Conservation (phyloP, 208 protist species). For the Crithidia fasciculata region DNA sequence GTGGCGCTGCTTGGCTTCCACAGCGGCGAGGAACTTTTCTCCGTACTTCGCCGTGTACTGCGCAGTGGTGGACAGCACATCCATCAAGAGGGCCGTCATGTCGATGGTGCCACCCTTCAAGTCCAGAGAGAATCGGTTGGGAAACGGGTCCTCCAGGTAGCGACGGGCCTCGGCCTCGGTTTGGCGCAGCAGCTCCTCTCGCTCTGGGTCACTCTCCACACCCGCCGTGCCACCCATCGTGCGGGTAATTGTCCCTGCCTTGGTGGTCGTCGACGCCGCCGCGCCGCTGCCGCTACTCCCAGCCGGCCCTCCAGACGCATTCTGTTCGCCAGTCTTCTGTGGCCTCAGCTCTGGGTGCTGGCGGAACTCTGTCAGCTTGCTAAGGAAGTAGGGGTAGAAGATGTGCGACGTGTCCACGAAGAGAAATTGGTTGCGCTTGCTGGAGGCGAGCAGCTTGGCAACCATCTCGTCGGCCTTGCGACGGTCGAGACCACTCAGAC, state of each 20-base stretch:
- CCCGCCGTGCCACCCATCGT: slow-evolving; percentile 66
- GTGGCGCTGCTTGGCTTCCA: slow-evolving; percentile 63
- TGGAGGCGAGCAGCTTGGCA: slow-evolving; percentile 78
- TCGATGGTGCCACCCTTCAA: slow-evolving; percentile 69
- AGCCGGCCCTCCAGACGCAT: slow-evolving; percentile 24
- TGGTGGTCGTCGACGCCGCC: slow-evolving; percentile 27
- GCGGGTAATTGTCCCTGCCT: slow-evolving; percentile 54
- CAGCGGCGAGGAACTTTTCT: slow-evolving; percentile 64
- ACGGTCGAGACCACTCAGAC: slow-evolving; percentile 72
- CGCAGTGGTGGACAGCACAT: slow-evolving; percentile 76
- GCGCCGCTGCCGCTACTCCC: slow-evolving; percentile 20
- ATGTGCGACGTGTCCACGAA: slow-evolving; percentile 86
- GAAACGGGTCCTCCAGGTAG: slow-evolving; percentile 83
- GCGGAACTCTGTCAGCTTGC: slow-evolving; percentile 80
- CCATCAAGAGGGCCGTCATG: slow-evolving; percentile 68
- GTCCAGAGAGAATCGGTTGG: slow-evolving; percentile 72
- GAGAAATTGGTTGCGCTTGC: slow-evolving; percentile 78
- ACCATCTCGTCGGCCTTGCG: slow-evolving; percentile 83
- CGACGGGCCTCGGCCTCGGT: slow-evolving; percentile 75
- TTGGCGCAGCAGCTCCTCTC: slow-evolving; percentile 72
- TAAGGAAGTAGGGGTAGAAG: slow-evolving; percentile 92
- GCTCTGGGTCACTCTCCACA: slow-evolving; percentile 50
- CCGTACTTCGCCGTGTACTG: slow-evolving; percentile 92
- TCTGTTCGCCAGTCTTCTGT: slow-evolving; percentile 37
- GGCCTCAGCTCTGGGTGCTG: slow-evolving; percentile 72